Conservation (phyloP, 2,329 filamentous ascomycete genomes). For the Fusarium algeriense region DNA sequence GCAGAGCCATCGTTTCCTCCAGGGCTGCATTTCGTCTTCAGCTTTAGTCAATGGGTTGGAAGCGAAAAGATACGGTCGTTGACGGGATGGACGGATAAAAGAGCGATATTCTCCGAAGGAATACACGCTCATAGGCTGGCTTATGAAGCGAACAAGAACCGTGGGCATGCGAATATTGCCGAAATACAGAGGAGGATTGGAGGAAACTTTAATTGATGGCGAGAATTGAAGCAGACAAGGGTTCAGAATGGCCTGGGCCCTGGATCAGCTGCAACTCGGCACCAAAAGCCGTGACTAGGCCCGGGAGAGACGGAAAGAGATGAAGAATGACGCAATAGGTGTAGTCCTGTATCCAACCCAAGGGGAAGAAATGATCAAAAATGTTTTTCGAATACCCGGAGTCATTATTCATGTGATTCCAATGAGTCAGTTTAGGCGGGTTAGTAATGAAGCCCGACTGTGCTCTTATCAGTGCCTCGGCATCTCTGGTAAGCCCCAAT, state of each 20-base stretch:
- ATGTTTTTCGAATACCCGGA: background rate
- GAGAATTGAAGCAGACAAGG: background rate
- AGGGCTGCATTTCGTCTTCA: slow-evolving; percentile 47
- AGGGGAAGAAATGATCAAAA: background rate
- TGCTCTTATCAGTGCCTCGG: background rate
- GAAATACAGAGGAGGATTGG: slow-evolving; percentile 26
- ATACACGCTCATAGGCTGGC: slow-evolving; percentile 53
- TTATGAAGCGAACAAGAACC: slow-evolving; percentile 50
- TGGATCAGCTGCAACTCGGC: background rate
- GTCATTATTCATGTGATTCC: background rate
- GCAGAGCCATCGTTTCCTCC: slow-evolving; percentile 34
- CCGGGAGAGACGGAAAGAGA: background rate
- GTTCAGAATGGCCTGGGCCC: background rate
- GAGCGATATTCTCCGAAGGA: slow-evolving; percentile 54
- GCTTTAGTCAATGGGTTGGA: slow-evolving; percentile 58
- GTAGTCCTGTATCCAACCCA: background rate
- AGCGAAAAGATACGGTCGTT: slow-evolving; percentile 56
- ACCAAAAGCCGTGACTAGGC: background rate
- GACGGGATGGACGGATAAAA: slow-evolving; percentile 57
- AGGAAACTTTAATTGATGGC: slow-evolving; percentile 1
- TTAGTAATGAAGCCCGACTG: no score
- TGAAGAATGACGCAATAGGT: background rate
- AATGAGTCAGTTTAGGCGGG: background rate
- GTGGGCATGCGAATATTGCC: slow-evolving; percentile 28
- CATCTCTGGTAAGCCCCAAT: background rate